A percentile compares a stretch with the other conserved stretches of the same genome.
phyloP scores from a whole-genome alignment of 2,329 filamentous ascomycete genomes.

The Ophiocordyceps sinensis region DNA sequence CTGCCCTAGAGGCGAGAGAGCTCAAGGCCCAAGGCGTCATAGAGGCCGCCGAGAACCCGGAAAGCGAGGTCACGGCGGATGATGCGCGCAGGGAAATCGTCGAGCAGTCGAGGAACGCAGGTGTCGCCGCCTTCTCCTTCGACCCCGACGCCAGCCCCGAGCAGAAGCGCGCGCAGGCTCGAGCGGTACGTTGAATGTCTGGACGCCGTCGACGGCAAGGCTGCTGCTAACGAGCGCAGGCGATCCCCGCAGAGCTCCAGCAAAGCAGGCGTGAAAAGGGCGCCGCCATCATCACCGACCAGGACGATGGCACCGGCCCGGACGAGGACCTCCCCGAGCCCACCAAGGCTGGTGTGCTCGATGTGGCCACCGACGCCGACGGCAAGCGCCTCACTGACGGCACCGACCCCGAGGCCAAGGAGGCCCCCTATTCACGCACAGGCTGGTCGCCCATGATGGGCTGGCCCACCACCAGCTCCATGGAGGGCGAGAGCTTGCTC shows the following conservation, averaged over 20 bases:
- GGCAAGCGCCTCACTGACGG: constrained; percentile 34
- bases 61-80: constrained; percentile 51
- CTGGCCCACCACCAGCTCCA: constrained; percentile 41
- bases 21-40: constrained; percentile 70
- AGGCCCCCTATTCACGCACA: constrained; percentile 33
- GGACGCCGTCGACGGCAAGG: constrained; percentile 7
- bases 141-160: constrained; percentile 72
- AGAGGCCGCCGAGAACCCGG: constrained; percentile 60
- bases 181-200: constrained; percentile 42
- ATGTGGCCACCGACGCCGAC: constrained; percentile 33
- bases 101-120: constrained; percentile 63
- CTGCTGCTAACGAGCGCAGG: constrained; percentile 10
- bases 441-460: constrained; percentile 88
- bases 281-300: constrained; percentile 63
- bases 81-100: constrained; percentile 62
- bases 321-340: constrained; percentile 67
- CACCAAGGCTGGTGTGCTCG: constrained; percentile 53
- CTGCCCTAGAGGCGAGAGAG: constrained; percentile 34
- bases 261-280: constrained; percentile 34
- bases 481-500: constrained; percentile 53
- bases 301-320: constrained; percentile 53
- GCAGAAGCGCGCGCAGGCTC: constrained; percentile 69
- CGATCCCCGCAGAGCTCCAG: constrained; percentile 23
- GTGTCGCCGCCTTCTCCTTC: constrained; percentile 70
- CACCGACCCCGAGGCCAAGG: constrained; percentile 37